A percentile compares a stretch with the other conserved stretches of the same genome.
These are phyloP conservation scores for Omphalotus olearius DNA, from an alignment of 1,284 basidiomycete species.

Conservation along the genomic window DNA sequence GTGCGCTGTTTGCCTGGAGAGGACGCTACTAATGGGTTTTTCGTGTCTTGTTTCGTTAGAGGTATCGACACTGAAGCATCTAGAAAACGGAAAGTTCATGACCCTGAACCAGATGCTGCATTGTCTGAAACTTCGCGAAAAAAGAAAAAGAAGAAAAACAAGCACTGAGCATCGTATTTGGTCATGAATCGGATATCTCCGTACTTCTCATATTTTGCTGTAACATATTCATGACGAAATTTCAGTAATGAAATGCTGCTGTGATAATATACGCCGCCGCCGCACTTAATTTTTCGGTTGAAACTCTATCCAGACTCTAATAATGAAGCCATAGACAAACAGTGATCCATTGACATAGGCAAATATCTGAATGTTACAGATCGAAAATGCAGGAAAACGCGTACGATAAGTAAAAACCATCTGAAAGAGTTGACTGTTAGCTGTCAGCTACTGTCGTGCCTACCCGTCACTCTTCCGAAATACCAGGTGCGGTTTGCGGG, in stretches of 20 bases:
- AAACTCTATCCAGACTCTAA: not conserved
- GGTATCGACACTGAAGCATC: not conserved
- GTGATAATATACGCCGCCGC: not conserved
- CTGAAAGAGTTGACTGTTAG: constrained; percentile 1
- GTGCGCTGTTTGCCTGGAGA: constrained; percentile 84
- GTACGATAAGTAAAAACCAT: not conserved
- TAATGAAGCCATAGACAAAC: not conserved
- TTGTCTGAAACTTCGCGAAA: not conserved
- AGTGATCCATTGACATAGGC: not conserved
- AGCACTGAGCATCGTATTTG: not conserved
- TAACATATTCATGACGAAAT: not conserved
- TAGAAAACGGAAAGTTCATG: constrained; percentile 14
- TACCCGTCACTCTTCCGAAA: not conserved
- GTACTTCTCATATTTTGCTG: too few relatives aligned
- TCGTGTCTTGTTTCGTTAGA: constrained; percentile 82
- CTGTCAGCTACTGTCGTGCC: constrained; percentile 1
- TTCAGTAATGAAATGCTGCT: not conserved
- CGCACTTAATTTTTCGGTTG: not conserved
- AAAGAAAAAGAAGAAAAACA: constrained; percentile 14
- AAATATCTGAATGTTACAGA: not conserved
- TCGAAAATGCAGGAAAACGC: not conserved
- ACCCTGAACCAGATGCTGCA: not conserved
- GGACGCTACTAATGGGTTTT: constrained; percentile 92
- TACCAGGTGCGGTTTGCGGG: not conserved
- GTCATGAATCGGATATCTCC: too few relatives aligned